These are phyloP conservation scores for Salmacisia buchloeana DNA, from an alignment of 1,284 basidiomycete species.

Conservation along the genomic window DNA sequence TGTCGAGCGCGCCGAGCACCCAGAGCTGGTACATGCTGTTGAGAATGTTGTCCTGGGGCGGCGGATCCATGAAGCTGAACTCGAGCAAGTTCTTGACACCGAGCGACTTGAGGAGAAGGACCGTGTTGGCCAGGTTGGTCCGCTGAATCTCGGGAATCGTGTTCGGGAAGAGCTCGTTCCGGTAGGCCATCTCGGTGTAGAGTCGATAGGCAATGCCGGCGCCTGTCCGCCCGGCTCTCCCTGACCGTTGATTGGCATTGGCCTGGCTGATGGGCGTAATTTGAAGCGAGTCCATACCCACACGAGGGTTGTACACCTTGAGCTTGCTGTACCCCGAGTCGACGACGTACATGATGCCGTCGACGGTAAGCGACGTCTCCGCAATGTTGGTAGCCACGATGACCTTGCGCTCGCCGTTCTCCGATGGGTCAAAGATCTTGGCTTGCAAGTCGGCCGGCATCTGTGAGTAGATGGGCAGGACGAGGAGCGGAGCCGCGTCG, in stretches of 20 bases:
- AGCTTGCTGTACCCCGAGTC: conserved; percentile 95
- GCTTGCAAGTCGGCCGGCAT: conserved; percentile 99
- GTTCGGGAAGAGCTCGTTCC: conserved; percentile 91
- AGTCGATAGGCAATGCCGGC: conserved; percentile 80
- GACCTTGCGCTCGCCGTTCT: conserved; percentile 90
- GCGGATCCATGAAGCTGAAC: conserved; percentile 99
- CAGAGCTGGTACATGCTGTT: conserved; percentile 99
- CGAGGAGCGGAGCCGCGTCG: conserved; percentile 75
- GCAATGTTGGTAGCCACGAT: conserved; percentile 99
- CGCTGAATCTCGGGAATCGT: conserved; percentile 98
- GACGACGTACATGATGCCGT: conserved; percentile 94
- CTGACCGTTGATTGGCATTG: conserved; percentile 89
- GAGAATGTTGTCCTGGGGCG: conserved; percentile 57
- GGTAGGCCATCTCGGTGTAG: conserved; percentile 92
- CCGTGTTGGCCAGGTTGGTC: conserved; percentile 94
- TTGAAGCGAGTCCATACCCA: conserved; percentile 98
- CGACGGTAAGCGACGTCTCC: conserved; percentile 89
- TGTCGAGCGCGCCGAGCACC: conserved; percentile 91
- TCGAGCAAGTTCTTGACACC: conserved; percentile 92
- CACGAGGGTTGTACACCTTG: conserved; percentile 97
- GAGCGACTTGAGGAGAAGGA: conserved; percentile 85
- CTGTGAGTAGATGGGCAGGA: conserved; percentile 96
- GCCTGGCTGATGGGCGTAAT: conserved; percentile 95
- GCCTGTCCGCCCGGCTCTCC: conserved; percentile 92
- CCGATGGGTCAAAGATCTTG: conserved; percentile 90